phyloP scores from a whole-genome alignment of 352 stramenopile species.

The Globisporangium heterothallicum region DNA sequence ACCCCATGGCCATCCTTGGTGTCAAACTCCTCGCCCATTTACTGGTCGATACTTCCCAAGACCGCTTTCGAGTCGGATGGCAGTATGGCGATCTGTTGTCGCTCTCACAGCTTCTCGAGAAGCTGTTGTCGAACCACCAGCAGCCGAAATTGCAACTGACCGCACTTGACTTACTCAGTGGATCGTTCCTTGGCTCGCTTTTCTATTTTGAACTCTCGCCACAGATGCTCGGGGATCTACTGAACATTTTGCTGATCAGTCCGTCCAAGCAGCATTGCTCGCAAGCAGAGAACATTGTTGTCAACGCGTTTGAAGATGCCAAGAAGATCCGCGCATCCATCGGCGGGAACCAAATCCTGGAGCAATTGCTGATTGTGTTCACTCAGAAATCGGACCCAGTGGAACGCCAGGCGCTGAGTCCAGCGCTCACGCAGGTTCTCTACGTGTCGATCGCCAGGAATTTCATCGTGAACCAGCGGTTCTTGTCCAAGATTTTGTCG shows the following conservation, averaged over 20 bases:
- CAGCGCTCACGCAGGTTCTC: slow-evolving; percentile 45
- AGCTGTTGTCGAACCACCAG: slow-evolving; percentile 31
- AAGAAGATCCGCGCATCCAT: slow-evolving; percentile 36
- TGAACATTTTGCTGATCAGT: slow-evolving; percentile 61
- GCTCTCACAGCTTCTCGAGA: slow-evolving; percentile 24
- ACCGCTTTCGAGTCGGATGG: slow-evolving; percentile 24
- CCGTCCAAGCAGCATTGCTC: slow-evolving; percentile 28
- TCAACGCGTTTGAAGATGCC: slow-evolving; percentile 44
- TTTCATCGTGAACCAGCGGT: slow-evolving; percentile 51
- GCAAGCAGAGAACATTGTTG: slow-evolving; percentile 38
- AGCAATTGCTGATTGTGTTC: slow-evolving; percentile 65
- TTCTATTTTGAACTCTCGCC: slow-evolving; percentile 45
- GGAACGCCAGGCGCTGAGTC: slow-evolving; percentile 20
- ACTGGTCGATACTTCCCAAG: slow-evolving; percentile 20
- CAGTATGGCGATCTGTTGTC: slow-evolving; percentile 21
- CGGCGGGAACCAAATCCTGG: slow-evolving; percentile 52
- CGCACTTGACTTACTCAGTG: slow-evolving; percentile 31
- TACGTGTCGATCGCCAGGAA: slow-evolving; percentile 36
- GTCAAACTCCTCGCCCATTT: slow-evolving; percentile 51
- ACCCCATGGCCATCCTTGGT: slow-evolving; percentile 13
- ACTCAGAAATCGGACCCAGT: slow-evolving; percentile 30
- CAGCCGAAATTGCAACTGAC: slow-evolving; percentile 38
- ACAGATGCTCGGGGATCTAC: slow-evolving; percentile 51
- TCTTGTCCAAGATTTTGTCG: slow-evolving; percentile 44
- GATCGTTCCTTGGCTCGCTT: slow-evolving; percentile 20